phyloP scores from a whole-genome alignment of 2,329 filamentous ascomycete genomes.

The Scorias spongiosa region DNA sequence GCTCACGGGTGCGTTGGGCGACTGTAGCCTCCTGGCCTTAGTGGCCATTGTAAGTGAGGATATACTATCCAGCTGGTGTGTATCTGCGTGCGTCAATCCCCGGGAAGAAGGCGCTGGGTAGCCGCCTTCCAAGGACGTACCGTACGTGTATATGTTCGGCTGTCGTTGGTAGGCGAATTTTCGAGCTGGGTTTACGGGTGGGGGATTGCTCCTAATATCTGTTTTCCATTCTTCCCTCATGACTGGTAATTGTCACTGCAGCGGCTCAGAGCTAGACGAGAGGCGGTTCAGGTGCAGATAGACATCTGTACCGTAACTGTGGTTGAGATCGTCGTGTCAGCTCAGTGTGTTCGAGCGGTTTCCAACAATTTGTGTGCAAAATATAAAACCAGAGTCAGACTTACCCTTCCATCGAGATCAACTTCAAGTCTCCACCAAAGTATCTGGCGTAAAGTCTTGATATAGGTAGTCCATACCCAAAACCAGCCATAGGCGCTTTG shows the following conservation, averaged over 20 bases:
- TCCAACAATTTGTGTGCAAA: neutral
- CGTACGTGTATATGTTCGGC: constrained; percentile 1
- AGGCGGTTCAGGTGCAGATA: constrained; percentile 95
- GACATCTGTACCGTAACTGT: constrained; percentile 90
- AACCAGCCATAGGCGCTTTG: constrained; percentile 97
- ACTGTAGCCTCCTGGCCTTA: constrained; percentile 46
- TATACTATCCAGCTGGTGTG: constrained; percentile 21
- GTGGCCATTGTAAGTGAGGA: constrained; percentile 29
- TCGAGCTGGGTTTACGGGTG: neutral
- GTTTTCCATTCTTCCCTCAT: constrained; percentile 54
- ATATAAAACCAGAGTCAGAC: constrained; percentile 20
- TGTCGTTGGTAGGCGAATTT: constrained; percentile 11
- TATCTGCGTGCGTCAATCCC: constrained; percentile 32
- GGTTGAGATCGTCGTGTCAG: neutral
- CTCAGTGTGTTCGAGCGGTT: neutral
- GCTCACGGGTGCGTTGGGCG: neutral
- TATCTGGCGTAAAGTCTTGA: constrained; percentile 88
- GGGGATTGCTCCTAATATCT: constrained; percentile 3
- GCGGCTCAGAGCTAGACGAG: constrained; percentile 85
- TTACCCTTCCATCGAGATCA: constrained; percentile 99
- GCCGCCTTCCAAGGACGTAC: constrained; percentile 1
- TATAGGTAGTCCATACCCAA: constrained; percentile 94
- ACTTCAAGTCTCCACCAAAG: constrained; percentile 90
- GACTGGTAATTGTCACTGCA: constrained; percentile 86
- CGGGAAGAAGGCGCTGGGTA: constrained; percentile 27